Evolutionary conservation across 140 eudicot species (phyloP), one percentile per base, ranked within the genome.

Genomic region (Anethum foeniculum): DNA sequence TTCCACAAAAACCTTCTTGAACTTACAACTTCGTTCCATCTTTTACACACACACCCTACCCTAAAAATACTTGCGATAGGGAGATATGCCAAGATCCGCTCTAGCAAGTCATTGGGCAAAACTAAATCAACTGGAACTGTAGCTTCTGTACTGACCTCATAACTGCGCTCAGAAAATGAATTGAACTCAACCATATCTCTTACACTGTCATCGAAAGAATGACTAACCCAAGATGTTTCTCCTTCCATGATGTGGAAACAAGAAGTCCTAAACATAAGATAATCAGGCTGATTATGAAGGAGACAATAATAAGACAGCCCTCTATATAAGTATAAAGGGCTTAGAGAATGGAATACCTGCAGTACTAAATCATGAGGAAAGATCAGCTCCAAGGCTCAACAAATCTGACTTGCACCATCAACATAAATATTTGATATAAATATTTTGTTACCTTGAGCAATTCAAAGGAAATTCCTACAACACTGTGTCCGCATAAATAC

Each of bases 1-100:
- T 74, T 74, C 78, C 78, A 74, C 54, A 74, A n/a, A 74, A 74
- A 74, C 78, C 78, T 74, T 44, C 78, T 74, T 41, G 78, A 74
- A 74, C 78, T 74, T 43, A 74, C 78, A 74, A 74, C 49, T 43
- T 74, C 78, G 10, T 74, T 44, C 78, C 78, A 74, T 25, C 78
- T 74, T 74, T 74, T 74, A n/a, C 78, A 74, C 38, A 74, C 78
- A 21, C 78, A 44, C 30, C 78, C 78, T 44, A 74, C 78, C 38
- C 78, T 74, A 43, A 74, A 74, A n/a, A 74, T 74, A 48, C 78
- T 74, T 74, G 78, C 78, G n/a, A 74, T 74, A 2, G 78, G 78
- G 9, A 74, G 78, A 44, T 41, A 74, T 19, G 78, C 52, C 49
- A 74, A 74, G 28, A 74, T 74, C 28, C 78, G 78, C 30, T 74